Percentiles rank a stretch among this genome's conserved stretches.
These are phyloP conservation scores for Lindgomyces ingoldianus DNA, from an alignment of 495 filamentous ascomycete species.

Conservation along the genomic window DNA sequence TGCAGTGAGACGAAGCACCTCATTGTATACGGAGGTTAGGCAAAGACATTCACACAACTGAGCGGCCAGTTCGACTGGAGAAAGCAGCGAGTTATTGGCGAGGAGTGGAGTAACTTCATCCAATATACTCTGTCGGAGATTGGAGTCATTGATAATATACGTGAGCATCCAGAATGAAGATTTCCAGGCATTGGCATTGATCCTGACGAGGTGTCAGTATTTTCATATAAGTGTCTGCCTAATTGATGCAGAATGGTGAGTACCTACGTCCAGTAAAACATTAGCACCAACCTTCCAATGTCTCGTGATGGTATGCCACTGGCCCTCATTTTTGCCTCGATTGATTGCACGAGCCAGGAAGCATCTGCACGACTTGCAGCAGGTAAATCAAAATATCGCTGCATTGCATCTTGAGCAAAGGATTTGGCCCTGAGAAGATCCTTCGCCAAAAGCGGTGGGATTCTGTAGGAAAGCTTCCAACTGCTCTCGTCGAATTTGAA, in stretches of 20 bases:
- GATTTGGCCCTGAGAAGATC: slow-evolving; percentile 15
- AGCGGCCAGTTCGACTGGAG: neutral
- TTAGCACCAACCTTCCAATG: neutral
- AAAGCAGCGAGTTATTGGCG: neutral
- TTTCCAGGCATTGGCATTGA: slow-evolving; percentile 39
- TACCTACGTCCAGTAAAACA: neutral
- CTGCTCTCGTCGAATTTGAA: slow-evolving; percentile 36
- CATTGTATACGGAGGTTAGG: neutral
- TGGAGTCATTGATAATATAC: slow-evolving; percentile 30
- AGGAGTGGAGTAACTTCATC: neutral
- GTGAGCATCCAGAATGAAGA: slow-evolving; percentile 40
- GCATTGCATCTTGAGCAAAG: neutral
- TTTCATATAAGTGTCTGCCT: neutral
- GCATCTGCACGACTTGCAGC: neutral
- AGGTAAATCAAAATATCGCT: neutral
- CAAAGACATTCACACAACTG: neutral
- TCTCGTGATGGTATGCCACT: neutral
- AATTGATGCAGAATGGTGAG: neutral
- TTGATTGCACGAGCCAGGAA: neutral
- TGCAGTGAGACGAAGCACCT: neutral
- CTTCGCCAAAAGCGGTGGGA: slow-evolving; percentile 21
- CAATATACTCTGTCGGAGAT: neutral
- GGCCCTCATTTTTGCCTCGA: neutral
- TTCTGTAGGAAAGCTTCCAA: slow-evolving; percentile 38
- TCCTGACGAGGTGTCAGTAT: slow-evolving; percentile 31